Base-by-base conservation (phyloP, 116 monocot genomes). In the Zostera marina region DNA sequence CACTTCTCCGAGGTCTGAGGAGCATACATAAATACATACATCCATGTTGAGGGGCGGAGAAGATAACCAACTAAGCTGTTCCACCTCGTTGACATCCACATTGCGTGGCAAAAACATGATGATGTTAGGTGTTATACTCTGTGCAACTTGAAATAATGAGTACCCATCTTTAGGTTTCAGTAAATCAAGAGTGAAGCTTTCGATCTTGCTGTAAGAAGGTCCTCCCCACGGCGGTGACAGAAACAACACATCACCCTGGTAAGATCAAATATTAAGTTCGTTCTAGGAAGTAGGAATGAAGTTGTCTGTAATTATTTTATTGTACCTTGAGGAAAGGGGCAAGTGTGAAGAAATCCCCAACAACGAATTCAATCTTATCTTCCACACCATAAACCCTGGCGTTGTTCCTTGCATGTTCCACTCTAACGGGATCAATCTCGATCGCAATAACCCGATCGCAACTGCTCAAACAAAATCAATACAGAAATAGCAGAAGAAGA, bases 161-260 rank as follows among this genome's bases (percentile, higher is more conserved):
- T 78, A 81, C 86, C 86, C 86, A 56, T 87, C 76, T 64, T 68
- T 76, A 20, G 81, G 86, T 53, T 76, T 78, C 43, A 81, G 73
- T 60, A 78, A 59, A 56, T 81, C 81, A 56, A 81, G 79, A 0
- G 71, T 76, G 52, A 70, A 87, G 24, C 22, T 79, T 21, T 59
- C 52, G 25, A 76, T 20, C 15, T 51, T 63, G 2, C 48, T 68
- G 63, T 81, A 81, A 47, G 68, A 65, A 42, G 86, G 86, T 3
- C 86, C 81, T 53, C 86, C 86, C 86, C 86, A 87, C 22, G 86
- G 86, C 38, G 79, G 81, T 46, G 81, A 67, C 66, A 87, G 78
- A 62, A 87, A 87, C 20, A 81, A 60, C 17, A 66, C 23, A 66
- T 87, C 86, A 39, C 63, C 86, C 86, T 87, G 52, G n/a, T n/a